These are phyloP conservation scores for Helichrysum umbraculigerum DNA, from an alignment of 129 eudicot genomes.

Conservation along the genomic window DNA sequence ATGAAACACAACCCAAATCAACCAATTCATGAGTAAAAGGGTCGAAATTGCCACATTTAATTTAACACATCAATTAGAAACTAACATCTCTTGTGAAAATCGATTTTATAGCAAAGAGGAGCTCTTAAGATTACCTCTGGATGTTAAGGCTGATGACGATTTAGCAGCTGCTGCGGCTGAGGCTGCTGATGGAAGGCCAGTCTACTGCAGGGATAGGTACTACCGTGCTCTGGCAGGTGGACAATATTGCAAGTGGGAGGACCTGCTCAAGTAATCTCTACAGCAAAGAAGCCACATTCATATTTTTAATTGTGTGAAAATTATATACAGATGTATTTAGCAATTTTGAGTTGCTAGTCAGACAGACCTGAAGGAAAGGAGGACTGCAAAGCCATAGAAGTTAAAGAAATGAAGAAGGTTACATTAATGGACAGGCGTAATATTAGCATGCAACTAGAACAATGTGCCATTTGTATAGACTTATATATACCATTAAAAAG, in stretches of 20 bases:
- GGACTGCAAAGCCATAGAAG: conserved; percentile 11
- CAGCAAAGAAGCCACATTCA: not conserved
- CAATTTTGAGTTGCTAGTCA: conserved; percentile 23
- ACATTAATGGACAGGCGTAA: conserved; percentile 13
- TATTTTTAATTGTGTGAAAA: conserved; percentile 22
- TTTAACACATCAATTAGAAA: not conserved
- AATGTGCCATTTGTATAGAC: conserved; percentile 21
- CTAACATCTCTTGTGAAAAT: not conserved
- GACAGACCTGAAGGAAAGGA: conserved; percentile 25
- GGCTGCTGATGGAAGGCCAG: conserved; percentile 99
- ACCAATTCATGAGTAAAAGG: not conserved
- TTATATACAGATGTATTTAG: conserved; percentile 22
- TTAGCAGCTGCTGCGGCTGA: conserved; percentile 95
- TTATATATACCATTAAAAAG: conserved; percentile 1
- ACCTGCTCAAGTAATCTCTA: conserved; percentile 60
- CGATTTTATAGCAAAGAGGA: conserved; percentile 68
- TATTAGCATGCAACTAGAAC: conserved; percentile 20
- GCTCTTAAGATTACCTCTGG: conserved; percentile 75
- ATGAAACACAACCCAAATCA: not conserved
- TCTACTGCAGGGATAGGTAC: conserved; percentile 93
- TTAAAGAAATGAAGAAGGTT: conserved; percentile 28
- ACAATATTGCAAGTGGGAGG: conserved; percentile 98
- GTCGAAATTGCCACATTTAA: not conserved
- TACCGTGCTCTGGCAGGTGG: conserved; percentile 98
- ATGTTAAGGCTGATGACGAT: conserved; percentile 72